phyloP scores from a whole-genome alignment of 2,329 filamentous ascomycete species.

The Colletotrichum lupini region DNA sequence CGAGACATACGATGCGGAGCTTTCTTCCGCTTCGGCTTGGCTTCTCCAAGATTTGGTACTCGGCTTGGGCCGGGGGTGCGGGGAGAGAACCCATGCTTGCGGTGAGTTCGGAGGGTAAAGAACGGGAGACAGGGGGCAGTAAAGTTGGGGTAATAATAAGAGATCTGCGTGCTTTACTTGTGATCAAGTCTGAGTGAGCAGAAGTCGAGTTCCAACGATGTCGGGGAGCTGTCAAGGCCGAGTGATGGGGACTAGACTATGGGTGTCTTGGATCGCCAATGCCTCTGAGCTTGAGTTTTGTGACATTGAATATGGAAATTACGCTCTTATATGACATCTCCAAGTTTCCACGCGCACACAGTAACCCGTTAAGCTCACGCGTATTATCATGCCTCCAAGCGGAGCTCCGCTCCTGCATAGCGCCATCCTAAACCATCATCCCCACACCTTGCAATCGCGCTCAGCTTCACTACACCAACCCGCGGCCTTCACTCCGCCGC shows the following conservation, averaged over 20 bases:
- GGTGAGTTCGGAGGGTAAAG: neutral
- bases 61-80: constrained; percentile 9
- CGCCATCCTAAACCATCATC: neutral
- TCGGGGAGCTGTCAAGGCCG: neutral
- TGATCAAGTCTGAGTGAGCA: neutral
- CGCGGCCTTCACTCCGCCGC: constrained; percentile 22
- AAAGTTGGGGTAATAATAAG: neutral
- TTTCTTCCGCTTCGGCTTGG: constrained; percentile 39
- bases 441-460: neutral
- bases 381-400: neutral
- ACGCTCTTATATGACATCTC: constrained; percentile 3
- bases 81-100: constrained; percentile 29
- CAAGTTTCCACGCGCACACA: neutral
- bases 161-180: neutral
- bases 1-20: constrained; percentile 43
- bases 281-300: neutral
- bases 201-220: neutral
- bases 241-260: neutral
- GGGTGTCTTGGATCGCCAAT: neutral
- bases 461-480: neutral
- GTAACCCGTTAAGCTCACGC: neutral
- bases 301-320: neutral
- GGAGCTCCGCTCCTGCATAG: constrained; percentile 19
- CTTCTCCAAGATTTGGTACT: constrained; percentile 40
- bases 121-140: neutral